Evolutionary conservation across 1,139 yeast species (phyloP).

Genomic region (Kodamaea fungicola): DNA sequence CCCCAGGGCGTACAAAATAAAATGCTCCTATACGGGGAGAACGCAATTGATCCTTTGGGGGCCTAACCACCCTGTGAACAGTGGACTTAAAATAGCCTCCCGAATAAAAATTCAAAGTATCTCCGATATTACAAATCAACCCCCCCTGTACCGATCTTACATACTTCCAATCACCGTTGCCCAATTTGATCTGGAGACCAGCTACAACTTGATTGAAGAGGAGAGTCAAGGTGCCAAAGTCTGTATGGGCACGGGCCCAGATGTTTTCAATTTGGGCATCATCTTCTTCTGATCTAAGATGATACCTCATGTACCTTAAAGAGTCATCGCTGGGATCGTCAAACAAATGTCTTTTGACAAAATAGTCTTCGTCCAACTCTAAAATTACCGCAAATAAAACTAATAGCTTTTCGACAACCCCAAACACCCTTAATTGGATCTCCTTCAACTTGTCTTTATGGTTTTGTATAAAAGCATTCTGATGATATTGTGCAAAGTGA

Average conservation of each 20-base stretch:
- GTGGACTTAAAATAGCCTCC: conserved; percentile 34
- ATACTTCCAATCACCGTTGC: conserved; percentile 27
- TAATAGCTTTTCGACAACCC: conserved; percentile 23
- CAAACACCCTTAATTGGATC: conserved; percentile 22
- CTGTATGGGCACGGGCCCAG: conserved; percentile 32
- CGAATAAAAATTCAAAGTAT: conserved; percentile 29
- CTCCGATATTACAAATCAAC: conserved; percentile 30
- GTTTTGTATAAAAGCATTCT: conserved; percentile 22
- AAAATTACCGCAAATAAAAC: conserved; percentile 29
- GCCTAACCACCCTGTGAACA: conserved; percentile 28
- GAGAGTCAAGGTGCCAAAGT: conserved; percentile 28
- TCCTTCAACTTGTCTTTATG: conserved; percentile 18
- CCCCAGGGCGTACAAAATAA: conserved; percentile 34
- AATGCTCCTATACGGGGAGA: conserved; percentile 31
- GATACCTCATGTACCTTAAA: conserved; percentile 30
- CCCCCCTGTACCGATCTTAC: conserved; percentile 28
- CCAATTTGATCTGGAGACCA: conserved; percentile 24
- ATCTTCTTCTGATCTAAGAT: conserved; percentile 22
- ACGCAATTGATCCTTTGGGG: conserved; percentile 27
- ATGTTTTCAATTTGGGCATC: conserved; percentile 26
- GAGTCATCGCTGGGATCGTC: conserved; percentile 33
- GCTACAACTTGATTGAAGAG: conserved; percentile 29
- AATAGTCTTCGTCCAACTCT: conserved; percentile 30
- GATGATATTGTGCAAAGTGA: conserved; percentile 19
- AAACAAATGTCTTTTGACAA: conserved; percentile 25